Percentiles rank a stretch among this genome's conserved stretches.
These are phyloP conservation scores for Tagetes patula DNA, from an alignment of 129 eudicot genomes.

Conservation along the genomic window DNA sequence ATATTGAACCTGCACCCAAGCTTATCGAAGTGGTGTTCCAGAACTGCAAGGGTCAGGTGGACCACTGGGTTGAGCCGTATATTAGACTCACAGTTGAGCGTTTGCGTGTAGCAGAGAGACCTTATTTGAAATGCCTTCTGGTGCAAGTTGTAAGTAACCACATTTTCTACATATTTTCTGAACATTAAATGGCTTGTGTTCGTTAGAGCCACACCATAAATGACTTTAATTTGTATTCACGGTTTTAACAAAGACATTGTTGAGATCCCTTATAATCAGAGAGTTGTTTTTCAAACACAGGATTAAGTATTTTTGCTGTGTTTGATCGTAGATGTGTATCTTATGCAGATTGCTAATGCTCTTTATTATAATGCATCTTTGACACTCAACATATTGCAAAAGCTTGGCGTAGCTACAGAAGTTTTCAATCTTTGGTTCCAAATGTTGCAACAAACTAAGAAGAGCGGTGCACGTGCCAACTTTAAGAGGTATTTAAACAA, in stretches of 20 bases:
- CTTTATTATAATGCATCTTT: slow-evolving; percentile 73
- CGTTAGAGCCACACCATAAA: background rate
- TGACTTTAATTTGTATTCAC: background rate
- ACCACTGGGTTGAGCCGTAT: slow-evolving; percentile 93
- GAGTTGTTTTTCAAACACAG: background rate
- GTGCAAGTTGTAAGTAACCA: slow-evolving; percentile 72
- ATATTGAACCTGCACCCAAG: slow-evolving; percentile 92
- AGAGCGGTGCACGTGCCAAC: slow-evolving; percentile 59
- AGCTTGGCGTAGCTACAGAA: slow-evolving; percentile 73
- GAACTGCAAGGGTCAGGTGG: slow-evolving; percentile 83
- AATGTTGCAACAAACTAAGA: slow-evolving; percentile 80
- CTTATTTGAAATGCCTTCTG: slow-evolving; percentile 67
- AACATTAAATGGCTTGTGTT: background rate
- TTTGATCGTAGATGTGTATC: background rate
- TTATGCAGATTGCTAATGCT: slow-evolving; percentile 67
- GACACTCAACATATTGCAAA: slow-evolving; percentile 66
- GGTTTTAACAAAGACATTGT: background rate
- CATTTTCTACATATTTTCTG: background rate
- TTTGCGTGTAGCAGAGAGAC: slow-evolving; percentile 60
- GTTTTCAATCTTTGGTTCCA: slow-evolving; percentile 86
- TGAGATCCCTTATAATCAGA: background rate
- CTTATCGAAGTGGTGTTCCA: slow-evolving; percentile 76
- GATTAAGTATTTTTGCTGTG: background rate
- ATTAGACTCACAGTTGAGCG: slow-evolving; percentile 70
- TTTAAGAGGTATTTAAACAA: slow-evolving; percentile 56